Percentiles rank a stretch among this genome's conserved stretches.
Conservation (phyloP, 805 yeast genomes). For the Zygotorulaspora danielsina region DNA sequence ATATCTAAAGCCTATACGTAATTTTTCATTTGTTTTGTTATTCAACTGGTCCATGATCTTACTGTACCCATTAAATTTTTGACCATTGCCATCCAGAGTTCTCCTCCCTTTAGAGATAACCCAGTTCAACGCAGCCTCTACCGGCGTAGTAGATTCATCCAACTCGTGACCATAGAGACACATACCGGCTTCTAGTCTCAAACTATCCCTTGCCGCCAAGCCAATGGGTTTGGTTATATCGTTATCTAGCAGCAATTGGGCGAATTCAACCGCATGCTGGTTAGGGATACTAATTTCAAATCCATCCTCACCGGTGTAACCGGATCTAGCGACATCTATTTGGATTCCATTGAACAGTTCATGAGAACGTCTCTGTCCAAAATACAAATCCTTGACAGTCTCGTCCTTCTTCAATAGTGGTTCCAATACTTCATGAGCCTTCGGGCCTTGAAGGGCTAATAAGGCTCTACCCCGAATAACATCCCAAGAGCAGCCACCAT, state of each 20-base stretch:
- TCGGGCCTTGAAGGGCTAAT: constrained; percentile 91
- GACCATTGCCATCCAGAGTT: constrained; percentile 30
- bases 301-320: constrained; percentile 98
- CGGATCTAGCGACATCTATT: constrained; percentile 86
- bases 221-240: constrained; percentile 79
- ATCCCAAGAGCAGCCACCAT: constrained; percentile 36
- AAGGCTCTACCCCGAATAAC: constrained; percentile 63
- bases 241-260: constrained; percentile 51
- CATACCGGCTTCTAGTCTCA: constrained; percentile 97
- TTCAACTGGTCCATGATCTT: constrained; percentile 66
- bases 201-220: constrained; percentile 95
- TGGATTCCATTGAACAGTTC: constrained; percentile 37
- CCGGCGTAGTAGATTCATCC: constrained; percentile 73
- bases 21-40: constrained; percentile 53
- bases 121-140: constrained; percentile 89
- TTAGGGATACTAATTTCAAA: constrained; percentile 82
- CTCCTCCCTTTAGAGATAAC: constrained; percentile 79
- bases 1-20: constrained; percentile 67
- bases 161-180: constrained; percentile 94
- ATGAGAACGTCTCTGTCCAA: constrained; percentile 57
- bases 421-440: constrained; percentile 63
- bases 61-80: constrained; percentile 69
- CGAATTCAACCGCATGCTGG: constrained; percentile 54
- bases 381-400: constrained; percentile 52
- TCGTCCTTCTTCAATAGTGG: constrained; percentile 48